Evolutionary conservation across 495 filamentous ascomycete species (phyloP), one percentile per base, ranked within the genome.

Genomic region (Talaromyces trachyspermus): DNA sequence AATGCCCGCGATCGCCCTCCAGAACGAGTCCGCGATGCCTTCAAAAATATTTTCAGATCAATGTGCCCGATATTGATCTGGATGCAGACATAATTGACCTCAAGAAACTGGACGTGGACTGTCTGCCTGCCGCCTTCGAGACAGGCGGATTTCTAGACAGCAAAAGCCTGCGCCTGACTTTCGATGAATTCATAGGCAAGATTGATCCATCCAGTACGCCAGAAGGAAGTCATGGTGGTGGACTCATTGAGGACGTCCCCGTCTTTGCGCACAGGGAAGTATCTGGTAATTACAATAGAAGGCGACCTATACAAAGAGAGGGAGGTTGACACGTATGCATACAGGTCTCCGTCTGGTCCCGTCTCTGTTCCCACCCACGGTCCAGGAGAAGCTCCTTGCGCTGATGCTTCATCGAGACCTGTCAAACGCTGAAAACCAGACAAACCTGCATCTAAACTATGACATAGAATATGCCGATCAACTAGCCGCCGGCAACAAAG

Each of bases 381-480:
- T 84, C 17, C 91, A 97, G 63, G 69, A 71, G 46, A 59, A 67
- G 14, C 69, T 96, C 5, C 68, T 95, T 4, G 75, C 66, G 10
- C 75, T 76, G 19, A 65, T 95, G 53, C 68, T 95, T 24, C 88
- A 94, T 61, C 78, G 84, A 29, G 86, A 95, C 62, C 77, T 96
- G 11, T 83, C 83, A 45, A 75, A 85, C 54, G 78, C 81, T 5
- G 49, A 60, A 10, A 86, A 96, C 60, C 74, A 83, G 54, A 95
- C 91, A 48, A 96, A 96, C 66, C 62, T 95, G 11, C 87, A 95
- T 62, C 66, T 86, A 2, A 88, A 95, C 65, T 86, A 89, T 62
- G 58, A 84, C 35, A 66, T 97, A 8, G 78, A 81, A 2, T 95
- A 95, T 56, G 78, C 81, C 44, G 54, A 22, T 22, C 58, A 14